These are phyloP conservation scores for Rhinocladiella mackenziei DNA, from an alignment of 2,329 filamentous ascomycete species.

Conservation along the genomic window DNA sequence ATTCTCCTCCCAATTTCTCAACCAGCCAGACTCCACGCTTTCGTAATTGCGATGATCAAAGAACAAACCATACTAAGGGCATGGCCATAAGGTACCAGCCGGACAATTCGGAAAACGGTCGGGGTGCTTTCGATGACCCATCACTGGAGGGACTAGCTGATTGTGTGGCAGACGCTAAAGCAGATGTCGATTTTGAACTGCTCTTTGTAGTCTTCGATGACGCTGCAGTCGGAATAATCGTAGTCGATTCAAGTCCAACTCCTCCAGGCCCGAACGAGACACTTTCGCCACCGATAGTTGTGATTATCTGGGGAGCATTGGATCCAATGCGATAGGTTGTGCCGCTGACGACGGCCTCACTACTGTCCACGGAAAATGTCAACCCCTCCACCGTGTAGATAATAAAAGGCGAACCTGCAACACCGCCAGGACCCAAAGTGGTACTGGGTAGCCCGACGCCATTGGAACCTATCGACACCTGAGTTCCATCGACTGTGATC, in stretches of 20 bases:
- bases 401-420: conserved; percentile 12
- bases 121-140: not conserved
- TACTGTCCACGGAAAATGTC: conserved; percentile 29
- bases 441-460: conserved; percentile 30
- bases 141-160: not conserved
- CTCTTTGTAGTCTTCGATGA: conserved; percentile 9
- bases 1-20: conserved; percentile 5
- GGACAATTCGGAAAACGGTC: conserved; percentile 1
- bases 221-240: conserved; percentile 32
- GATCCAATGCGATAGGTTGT: conserved; percentile 52
- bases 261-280: conserved; percentile 52
- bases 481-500: conserved; percentile 27
- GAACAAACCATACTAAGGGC: conserved; percentile 7
- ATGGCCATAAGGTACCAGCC: conserved; percentile 9
- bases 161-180: conserved; percentile 10
- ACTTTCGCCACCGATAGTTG: conserved; percentile 48
- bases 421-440: conserved; percentile 23
- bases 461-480: conserved; percentile 27
- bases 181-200: conserved; percentile 3
- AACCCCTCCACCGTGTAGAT: conserved; percentile 24
- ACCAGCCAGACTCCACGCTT: conserved; percentile 3
- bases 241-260: conserved; percentile 42
- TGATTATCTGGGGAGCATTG: conserved; percentile 39
- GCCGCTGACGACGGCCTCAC: conserved; percentile 44
- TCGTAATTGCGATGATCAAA: conserved; percentile 5